Evolutionary conservation across 805 yeast genomes (phyloP), one percentile per base, ranked within the genome.

Genomic region (Wickerhamiella sorbophila): DNA sequence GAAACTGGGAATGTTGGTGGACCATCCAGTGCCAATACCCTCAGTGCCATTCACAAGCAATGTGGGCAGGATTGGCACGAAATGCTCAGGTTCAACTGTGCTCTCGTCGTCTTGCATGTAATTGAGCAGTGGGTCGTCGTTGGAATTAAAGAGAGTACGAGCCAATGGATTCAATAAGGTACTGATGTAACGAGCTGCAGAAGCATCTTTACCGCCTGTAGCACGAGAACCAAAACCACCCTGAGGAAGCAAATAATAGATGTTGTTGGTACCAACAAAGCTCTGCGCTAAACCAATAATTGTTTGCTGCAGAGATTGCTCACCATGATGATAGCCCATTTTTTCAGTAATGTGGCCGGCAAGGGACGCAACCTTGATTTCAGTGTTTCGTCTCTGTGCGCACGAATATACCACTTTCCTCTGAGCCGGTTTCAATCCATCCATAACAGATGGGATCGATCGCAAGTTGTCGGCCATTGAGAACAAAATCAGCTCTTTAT

Each of bases 21-120:
- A 83, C 96, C 97, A 91, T 50, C 98, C 98, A 37, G 98, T 87
- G 48, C 98, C 98, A 59, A 91, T 91, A 65, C 98, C 98, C 62
- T 91, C 98, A 6, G 88, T 71, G 44, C 98, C 98, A 56, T 91
- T 91, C 4, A 91, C 94, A 47, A 91, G 68, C n/a, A 91, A 58
- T 84, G 86, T 83, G 8, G 98, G 98, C 32, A 91, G 52, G n/a
- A 91, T 76, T 1, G 98, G 98, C 33, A 84, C 66, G 60, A 85
- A 91, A 86, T 93, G 85, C 52, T 83, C 86, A 0, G 98, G 98
- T 59, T 91, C 98, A 16, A 88, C 94, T 0, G 88, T 77, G 48
- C 75, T 78, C 53, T 85, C 97, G 63, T 91, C 98, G 58, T 87
- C 98, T 56, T 84, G 86, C 44, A 85, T 66, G 59, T 88, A 88